Percentiles rank a stretch among this genome's conserved stretches.
These are phyloP conservation scores for Rhizopogon vulgaris DNA, from an alignment of 768 basidiomycete genomes.

Conservation along the genomic window DNA sequence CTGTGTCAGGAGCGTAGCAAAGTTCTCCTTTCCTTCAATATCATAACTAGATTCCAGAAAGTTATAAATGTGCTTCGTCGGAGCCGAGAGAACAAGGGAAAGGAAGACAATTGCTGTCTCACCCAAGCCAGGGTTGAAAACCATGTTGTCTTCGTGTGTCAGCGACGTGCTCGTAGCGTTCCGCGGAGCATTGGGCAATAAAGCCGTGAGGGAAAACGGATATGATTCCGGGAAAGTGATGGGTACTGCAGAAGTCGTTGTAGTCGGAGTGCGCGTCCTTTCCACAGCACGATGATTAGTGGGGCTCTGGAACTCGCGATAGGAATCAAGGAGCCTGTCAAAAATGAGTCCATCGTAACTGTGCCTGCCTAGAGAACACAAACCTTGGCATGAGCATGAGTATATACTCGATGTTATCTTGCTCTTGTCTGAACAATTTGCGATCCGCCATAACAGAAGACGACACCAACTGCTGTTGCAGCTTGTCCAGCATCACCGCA, in stretches of 20 bases:
- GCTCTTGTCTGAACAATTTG: slow-evolving; percentile 64
- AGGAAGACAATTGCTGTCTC: slow-evolving; percentile 85
- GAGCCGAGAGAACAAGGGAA: slow-evolving; percentile 73
- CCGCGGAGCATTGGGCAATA: slow-evolving; percentile 50
- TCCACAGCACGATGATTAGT: slow-evolving; percentile 66
- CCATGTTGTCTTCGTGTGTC: slow-evolving; percentile 39
- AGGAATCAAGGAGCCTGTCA: slow-evolving; percentile 76
- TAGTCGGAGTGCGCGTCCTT: slow-evolving; percentile 53
- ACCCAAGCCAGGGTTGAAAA: slow-evolving; percentile 73
- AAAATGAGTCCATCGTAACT: slow-evolving; percentile 4
- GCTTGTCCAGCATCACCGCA: slow-evolving; percentile 84
- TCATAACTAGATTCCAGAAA: slow-evolving; percentile 79
- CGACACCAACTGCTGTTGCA: slow-evolving; percentile 74
- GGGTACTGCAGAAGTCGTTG: slow-evolving; percentile 53
- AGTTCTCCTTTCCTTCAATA: slow-evolving; percentile 83
- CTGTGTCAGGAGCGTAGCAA: slow-evolving; percentile 60
- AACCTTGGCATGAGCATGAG: slow-evolving; percentile 80
- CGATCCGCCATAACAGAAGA: slow-evolving; percentile 59
- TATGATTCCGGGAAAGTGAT: slow-evolving; percentile 92
- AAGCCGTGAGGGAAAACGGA: slow-evolving; percentile 78
- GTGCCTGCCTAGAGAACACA: slow-evolving; percentile 11
- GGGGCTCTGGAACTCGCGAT: slow-evolving; percentile 72
- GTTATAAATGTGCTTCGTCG: slow-evolving; percentile 66
- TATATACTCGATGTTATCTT: slow-evolving; percentile 87
- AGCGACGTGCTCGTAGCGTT: slow-evolving; percentile 35